Base-by-base conservation (phyloP, 371 early-diverging fungal species). In the Actinomortierella ambigua region DNA sequence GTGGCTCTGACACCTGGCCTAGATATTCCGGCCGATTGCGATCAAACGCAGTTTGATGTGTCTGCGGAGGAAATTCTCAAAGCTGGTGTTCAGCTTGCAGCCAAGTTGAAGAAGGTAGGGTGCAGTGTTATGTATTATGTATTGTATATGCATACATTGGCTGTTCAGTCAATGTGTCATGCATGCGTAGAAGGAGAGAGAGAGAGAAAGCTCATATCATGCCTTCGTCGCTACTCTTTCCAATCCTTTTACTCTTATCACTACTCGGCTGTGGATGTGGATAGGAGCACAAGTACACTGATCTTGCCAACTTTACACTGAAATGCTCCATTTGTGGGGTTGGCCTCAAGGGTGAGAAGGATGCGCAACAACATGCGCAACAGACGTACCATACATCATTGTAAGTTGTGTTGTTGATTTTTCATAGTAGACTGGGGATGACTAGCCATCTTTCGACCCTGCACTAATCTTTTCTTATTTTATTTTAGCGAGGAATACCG, bases 291-390 rank as follows among this genome's bases (percentile, higher is more conserved):
- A 82, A 79, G 46, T 87, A 77, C 50, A 87, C 87, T 0, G 85
- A 87, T 61, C 57, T 85, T 17, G 82, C 85, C 1, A 87, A 81
- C 18, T 87, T 87, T 49, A 85, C 83, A 1, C 67, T 87, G 0
- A 77, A 77, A 39, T 87, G 87, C 50, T 68, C 83, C 17, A 56
- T 77, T 22, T 87, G 87, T 60, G 68, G 69, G 18, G 63, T 53
- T 9, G 85, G 85, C n/a, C 59, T 87, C 23, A 75, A 77, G 44
- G 87, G 87, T 40, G 82, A 87, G 66, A 84, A 82, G 73, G 87
- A 85, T 77, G 78, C 70, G 40, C 63, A 56, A 27, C 61, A 64
- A 43, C 75, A 75, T 40, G 75, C 75, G 1, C 63, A 64, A 28
- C 51, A 67, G 14, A 75, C 68, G 23, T 49, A 20, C 64, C 75